Evolutionary conservation across 306 rosid species (phyloP), one percentile per base, ranked within the genome.

Genomic region (Ochetophila trinervis): DNA sequence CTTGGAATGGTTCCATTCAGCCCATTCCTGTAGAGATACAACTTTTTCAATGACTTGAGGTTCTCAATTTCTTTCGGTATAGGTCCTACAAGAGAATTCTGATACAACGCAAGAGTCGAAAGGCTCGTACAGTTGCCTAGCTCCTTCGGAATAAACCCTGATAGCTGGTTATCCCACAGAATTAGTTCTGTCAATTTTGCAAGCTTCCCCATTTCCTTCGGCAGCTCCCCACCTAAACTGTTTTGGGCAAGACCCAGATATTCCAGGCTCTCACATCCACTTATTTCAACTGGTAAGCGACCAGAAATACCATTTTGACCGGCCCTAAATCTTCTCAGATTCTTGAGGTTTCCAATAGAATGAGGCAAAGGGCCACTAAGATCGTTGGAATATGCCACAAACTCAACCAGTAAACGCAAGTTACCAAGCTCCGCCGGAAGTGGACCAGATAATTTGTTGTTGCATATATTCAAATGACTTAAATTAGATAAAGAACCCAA

Each of bases 1-100:
- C 78, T 84, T n/a, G 97, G 99, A 77, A 94, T 94, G 48, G 88
- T 84, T 70, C 99, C 99, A 79, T 94, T 94, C 81, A 94, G 60
- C 64, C 54, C 78, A 75, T 90, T 94, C 71, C 89, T 78, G 72
- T 94, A 94, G 18, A 82, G 80, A 74, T 90, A 94, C 84, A 94
- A 64, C 76, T 58, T 79, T 68, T 65, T 80, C 87, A 94, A 53
- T n/a, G 87, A 81, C 40, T 65, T 80, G 63, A 90, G 82, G 66
- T 82, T 84, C 80, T 96, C 99, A 45, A 90, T 81, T 73, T 80
- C 86, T 45, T 56, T 70, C n/a, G 99, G 99, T 68, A 88, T 69
- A 11, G 75, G 62, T 49, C 99, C 97, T 30, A 77, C 72, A 3
- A 94, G 84, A 63, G 36, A 55, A 85, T 94, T 94, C 42, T 84